These are phyloP conservation scores for Porodaedalea pini DNA, from an alignment of 1,284 basidiomycete genomes.

Conservation along the genomic window DNA sequence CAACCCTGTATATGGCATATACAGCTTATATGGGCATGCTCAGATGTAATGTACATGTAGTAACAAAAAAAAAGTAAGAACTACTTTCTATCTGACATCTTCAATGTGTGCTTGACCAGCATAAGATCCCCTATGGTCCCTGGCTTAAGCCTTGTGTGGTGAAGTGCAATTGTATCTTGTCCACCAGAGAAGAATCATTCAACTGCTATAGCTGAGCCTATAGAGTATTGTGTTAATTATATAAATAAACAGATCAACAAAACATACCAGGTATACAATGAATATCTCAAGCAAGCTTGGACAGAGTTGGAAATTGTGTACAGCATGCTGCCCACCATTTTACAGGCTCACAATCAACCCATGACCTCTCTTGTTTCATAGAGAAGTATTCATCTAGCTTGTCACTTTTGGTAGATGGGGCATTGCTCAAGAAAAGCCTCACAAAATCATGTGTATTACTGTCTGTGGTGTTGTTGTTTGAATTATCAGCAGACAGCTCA, in stretches of 20 bases:
- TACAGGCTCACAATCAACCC: constrained; percentile 21
- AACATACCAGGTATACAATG: constrained; percentile 26
- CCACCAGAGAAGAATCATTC: constrained; percentile 36
- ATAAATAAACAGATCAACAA: neutral
- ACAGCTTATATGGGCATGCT: neutral
- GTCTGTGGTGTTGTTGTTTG: neutral
- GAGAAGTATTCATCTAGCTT: constrained; percentile 24
- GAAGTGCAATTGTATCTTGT: constrained; percentile 34
- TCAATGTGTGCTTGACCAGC: constrained; percentile 30
- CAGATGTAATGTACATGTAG: neutral
- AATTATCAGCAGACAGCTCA: neutral
- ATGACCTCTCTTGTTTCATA: constrained; percentile 15
- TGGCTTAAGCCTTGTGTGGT: constrained; percentile 31
- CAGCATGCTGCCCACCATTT: constrained; percentile 23
- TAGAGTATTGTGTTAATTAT: neutral
- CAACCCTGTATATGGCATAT: constrained; percentile 17
- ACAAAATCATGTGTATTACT: constrained; percentile 3
- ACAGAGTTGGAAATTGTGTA: constrained; percentile 23
- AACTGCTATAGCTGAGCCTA: constrained; percentile 35
- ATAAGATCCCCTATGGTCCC: constrained; percentile 34
- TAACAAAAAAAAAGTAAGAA: neutral
- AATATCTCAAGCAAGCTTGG: constrained; percentile 22
- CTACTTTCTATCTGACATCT: neutral
- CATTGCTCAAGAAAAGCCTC: neutral
- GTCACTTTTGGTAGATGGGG: neutral